Evolutionary conservation across 768 basidiomycete genomes (phyloP), one percentile per base, ranked within the genome.

Genomic region (Mycena filopes): DNA sequence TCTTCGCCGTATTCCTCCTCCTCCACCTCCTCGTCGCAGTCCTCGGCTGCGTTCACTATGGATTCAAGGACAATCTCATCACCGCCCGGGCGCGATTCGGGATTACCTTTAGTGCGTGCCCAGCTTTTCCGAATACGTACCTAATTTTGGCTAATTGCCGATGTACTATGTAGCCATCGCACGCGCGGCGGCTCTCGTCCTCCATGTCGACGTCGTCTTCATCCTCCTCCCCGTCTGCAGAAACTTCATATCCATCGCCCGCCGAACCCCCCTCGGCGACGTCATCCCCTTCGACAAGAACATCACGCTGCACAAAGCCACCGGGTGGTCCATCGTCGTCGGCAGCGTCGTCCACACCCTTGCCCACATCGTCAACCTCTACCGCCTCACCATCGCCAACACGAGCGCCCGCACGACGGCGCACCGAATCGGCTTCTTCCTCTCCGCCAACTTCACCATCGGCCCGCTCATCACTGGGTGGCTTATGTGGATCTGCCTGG

Each of bases 181-280:
- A 50, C 90, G 95, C 77, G 79, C 90, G 4, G 92, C 96, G 45
- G 97, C 96, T 7, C 89, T 98, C 47, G 88, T 96, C 53, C 86
- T 98, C 11, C 95, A 98, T 71, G 84, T 97, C 72, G 94, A 98
- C 78, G 90, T 95, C 64, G 88, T 94, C 67, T 94, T 97, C 82
- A 96, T 99, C 77, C 88, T 98, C 53, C 86, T 99, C 31, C 97
- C 96, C 28, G 87, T 98, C 75, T 98, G 96, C 85, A 89, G 96
- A 65, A 96, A 95, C 80, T 95, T 98, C 80, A 87, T 98, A 77
- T 96, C 95, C 25, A 70, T 96, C 48, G 84, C 97, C 50, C 91
- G 97, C 28, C 88, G 90, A 56, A 95, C 94, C 1, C 88, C 95
- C 3, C 82, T 99, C 63, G 94, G 93, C 80, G 84, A 87, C 68